Conservation (phyloP, 208 protist species). For the Leishmania amazonensis region DNA sequence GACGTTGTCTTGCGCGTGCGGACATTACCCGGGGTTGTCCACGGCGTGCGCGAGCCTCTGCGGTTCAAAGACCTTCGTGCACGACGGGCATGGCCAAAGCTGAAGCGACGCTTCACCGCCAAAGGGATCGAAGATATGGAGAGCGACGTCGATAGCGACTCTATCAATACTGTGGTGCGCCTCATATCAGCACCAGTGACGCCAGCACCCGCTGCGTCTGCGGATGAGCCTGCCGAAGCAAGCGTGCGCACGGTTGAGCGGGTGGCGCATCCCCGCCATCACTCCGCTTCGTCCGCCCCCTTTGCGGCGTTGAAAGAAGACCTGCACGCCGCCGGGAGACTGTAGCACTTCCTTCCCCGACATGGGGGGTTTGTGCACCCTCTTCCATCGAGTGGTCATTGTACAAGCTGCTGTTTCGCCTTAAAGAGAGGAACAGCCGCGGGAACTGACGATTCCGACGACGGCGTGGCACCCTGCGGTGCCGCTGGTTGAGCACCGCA, state of each 20-base stretch:
- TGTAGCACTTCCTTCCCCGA: conserved; percentile 20
- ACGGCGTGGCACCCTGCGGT: not conserved
- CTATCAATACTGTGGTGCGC: conserved; percentile 83
- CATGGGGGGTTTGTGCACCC: not conserved
- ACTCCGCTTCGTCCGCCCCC: conserved; percentile 55
- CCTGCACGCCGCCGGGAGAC: conserved; percentile 54
- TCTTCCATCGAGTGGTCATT: not conserved
- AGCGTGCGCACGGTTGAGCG: conserved; percentile 42
- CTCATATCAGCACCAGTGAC: conserved; percentile 23
- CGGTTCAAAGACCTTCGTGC: conserved; percentile 87
- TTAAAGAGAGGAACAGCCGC: not conserved
- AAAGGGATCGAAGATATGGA: conserved; percentile 50
- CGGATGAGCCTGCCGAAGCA: not conserved
- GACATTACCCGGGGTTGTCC: conserved; percentile 87
- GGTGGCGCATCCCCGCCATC: conserved; percentile 47
- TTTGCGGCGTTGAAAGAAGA: conserved; percentile 65
- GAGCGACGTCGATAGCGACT: conserved; percentile 56
- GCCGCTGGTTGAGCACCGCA: not conserved
- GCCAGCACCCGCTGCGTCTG: not conserved
- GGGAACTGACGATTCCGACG: not conserved
- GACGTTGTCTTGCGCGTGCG: conserved; percentile 92
- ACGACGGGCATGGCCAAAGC: conserved; percentile 73
- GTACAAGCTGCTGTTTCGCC: not conserved
- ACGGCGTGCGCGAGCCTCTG: conserved; percentile 88
- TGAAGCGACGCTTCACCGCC: conserved; percentile 72